phyloP scores from a whole-genome alignment of 1,139 yeast species.

The Starmera stellimalicola region DNA sequence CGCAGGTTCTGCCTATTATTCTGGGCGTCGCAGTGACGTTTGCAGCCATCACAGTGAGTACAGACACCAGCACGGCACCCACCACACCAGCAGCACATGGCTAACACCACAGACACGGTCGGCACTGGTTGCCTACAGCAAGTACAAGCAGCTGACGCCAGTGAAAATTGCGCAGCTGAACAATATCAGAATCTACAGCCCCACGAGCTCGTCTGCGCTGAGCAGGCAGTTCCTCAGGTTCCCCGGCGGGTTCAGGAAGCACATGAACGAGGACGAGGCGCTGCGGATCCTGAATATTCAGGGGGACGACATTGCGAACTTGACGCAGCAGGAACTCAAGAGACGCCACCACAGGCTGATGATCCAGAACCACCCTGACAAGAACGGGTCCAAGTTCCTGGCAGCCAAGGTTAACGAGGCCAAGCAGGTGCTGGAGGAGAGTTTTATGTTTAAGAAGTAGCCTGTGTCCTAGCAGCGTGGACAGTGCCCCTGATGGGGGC shows the following conservation, averaged over 20 bases:
- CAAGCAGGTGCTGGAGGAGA: slow-evolving; percentile 50
- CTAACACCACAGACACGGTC: slow-evolving; percentile 26
- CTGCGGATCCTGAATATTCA: slow-evolving; percentile 43
- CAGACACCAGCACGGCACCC: slow-evolving; percentile 2
- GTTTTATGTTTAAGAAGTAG: slow-evolving; percentile 29
- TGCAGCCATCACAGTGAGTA: slow-evolving; percentile 37
- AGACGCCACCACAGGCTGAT: slow-evolving; percentile 53
- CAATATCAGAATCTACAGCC: slow-evolving; percentile 7
- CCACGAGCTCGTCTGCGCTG: slow-evolving; percentile 12
- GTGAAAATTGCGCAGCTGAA: slow-evolving; percentile 46
- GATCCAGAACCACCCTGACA: slow-evolving; percentile 70
- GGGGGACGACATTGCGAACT: slow-evolving; percentile 38
- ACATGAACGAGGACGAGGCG: slow-evolving; percentile 58
- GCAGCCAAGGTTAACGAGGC: slow-evolving; percentile 75
- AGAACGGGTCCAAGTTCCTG: slow-evolving; percentile 61
- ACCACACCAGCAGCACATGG: not conserved
- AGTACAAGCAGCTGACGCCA: slow-evolving; percentile 37
- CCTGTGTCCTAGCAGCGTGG: too few relatives aligned
- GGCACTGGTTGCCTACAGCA: slow-evolving; percentile 34
- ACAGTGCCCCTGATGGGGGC: too few relatives aligned
- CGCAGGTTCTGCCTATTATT: slow-evolving; percentile 41
- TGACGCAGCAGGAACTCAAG: slow-evolving; percentile 36
- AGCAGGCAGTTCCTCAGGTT: slow-evolving; percentile 28
- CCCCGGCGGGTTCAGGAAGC: slow-evolving; percentile 39
- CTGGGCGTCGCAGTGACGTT: slow-evolving; percentile 50